Conservation (phyloP, 768 basidiomycete species). For the Mycena venus region DNA sequence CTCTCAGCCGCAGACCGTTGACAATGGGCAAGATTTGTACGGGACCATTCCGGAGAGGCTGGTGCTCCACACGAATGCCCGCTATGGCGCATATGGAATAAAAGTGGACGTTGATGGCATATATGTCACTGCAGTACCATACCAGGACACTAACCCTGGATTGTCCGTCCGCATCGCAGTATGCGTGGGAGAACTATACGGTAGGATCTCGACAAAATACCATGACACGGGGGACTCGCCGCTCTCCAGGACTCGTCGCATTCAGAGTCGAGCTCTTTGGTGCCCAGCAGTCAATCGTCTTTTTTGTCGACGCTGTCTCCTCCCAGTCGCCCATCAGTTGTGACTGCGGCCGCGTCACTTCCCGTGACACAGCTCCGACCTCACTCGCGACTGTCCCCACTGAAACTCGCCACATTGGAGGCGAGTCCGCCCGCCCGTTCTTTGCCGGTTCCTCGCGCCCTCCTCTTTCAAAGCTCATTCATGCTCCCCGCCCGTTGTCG, state of each 20-base stretch:
- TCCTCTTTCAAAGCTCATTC: background rate
- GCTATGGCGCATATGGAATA: background rate
- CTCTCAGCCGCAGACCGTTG: background rate
- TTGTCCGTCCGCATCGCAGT: background rate
- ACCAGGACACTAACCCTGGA: background rate
- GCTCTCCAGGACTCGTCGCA: slow-evolving; percentile 8
- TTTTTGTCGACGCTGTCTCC: slow-evolving; percentile 10
- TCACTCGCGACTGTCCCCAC: background rate
- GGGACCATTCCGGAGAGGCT: background rate
- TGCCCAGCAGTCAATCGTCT: slow-evolving; percentile 7
- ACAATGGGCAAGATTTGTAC: background rate
- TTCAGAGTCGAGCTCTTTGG: slow-evolving; percentile 15
- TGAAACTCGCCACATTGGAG: background rate
- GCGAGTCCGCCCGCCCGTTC: background rate
- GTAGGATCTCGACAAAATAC: background rate
- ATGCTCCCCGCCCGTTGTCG: slow-evolving; percentile 5
- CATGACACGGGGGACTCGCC: background rate
- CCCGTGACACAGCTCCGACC: background rate
- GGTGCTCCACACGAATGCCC: background rate
- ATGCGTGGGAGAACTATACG: background rate
- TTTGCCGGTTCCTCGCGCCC: background rate
- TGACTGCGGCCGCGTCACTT: background rate
- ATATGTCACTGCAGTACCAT: background rate
- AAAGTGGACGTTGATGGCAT: background rate
- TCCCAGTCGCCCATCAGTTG: slow-evolving; percentile 14